Evolutionary conservation across 352 stramenopile species (phyloP).

Genomic region (Hyaloperonospora arabidopsidis): DNA sequence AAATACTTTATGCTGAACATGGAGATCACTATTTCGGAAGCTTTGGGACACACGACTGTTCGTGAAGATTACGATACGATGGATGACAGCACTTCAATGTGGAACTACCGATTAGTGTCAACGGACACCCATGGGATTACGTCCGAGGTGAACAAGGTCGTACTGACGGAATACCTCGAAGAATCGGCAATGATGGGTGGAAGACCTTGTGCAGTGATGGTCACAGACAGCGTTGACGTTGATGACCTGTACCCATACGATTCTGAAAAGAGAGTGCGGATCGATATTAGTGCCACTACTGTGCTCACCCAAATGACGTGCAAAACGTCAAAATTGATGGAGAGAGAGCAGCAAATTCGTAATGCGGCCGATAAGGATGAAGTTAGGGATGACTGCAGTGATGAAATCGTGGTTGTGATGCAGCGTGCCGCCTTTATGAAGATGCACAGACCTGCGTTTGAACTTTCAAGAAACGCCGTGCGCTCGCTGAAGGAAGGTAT

Average conservation of each 20-base stretch:
- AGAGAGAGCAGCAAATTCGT: slow-evolving; percentile 1
- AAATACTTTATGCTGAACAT: slow-evolving; percentile 42
- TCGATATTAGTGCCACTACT: slow-evolving; percentile 33
- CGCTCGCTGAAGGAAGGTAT: slow-evolving; percentile 26
- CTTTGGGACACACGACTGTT: slow-evolving; percentile 39
- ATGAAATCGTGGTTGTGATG: slow-evolving; percentile 31
- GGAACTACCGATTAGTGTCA: slow-evolving; percentile 41
- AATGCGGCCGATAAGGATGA: background rate
- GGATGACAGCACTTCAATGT: slow-evolving; percentile 25
- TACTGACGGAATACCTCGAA: slow-evolving; percentile 29
- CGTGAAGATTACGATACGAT: slow-evolving; percentile 40
- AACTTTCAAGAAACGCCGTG: slow-evolving; percentile 18
- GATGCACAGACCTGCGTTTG: slow-evolving; percentile 27
- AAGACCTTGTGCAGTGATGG: slow-evolving; percentile 24
- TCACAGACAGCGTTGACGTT: slow-evolving; percentile 35
- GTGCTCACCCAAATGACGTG: slow-evolving; percentile 18
- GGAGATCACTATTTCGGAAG: slow-evolving; percentile 51
- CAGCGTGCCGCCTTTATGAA: slow-evolving; percentile 25
- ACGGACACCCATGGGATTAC: slow-evolving; percentile 18
- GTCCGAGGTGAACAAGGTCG: slow-evolving; percentile 21
- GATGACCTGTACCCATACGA: slow-evolving; percentile 44
- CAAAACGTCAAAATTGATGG: slow-evolving; percentile 10
- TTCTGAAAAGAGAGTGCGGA: slow-evolving; percentile 23
- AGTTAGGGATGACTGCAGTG: background rate
- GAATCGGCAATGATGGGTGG: slow-evolving; percentile 14